These are phyloP conservation scores for Ustulina deusta DNA, from an alignment of 2,329 filamentous ascomycete genomes.

Conservation along the genomic window DNA sequence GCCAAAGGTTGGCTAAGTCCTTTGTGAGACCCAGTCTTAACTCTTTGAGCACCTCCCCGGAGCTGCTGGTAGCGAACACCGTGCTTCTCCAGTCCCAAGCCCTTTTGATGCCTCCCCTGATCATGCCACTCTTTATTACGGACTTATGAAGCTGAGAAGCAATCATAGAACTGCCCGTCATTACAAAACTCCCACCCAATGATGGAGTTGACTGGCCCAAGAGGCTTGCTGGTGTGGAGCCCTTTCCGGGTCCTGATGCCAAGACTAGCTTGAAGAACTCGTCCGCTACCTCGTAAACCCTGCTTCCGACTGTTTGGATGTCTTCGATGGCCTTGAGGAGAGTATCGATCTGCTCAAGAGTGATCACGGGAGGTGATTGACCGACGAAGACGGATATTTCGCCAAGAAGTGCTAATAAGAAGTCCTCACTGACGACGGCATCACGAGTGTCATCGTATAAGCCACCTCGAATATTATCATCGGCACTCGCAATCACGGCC, in stretches of 20 bases:
- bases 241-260: constrained; percentile 74
- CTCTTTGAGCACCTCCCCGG: constrained; percentile 76
- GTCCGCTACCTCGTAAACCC: constrained; percentile 79
- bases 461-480: constrained; percentile 91
- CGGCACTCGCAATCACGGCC: constrained; percentile 86
- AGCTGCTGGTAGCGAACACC: constrained; percentile 68
- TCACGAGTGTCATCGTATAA: constrained; percentile 85
- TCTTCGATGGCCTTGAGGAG: constrained; percentile 71
- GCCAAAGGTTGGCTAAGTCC: constrained; percentile 78
- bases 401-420: constrained; percentile 83
- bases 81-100: constrained; percentile 78
- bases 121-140: constrained; percentile 54
- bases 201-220: constrained; percentile 66
- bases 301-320: constrained; percentile 77
- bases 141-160: constrained; percentile 72
- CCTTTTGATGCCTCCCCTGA: constrained; percentile 62
- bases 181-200: constrained; percentile 70
- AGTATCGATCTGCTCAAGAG: constrained; percentile 77
- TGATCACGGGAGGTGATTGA: constrained; percentile 66
- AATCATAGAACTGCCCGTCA: constrained; percentile 80
- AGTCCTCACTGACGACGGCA: constrained; percentile 89
- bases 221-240: constrained; percentile 73
- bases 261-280: constrained; percentile 83
- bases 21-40: constrained; percentile 79
- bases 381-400: constrained; percentile 84